A percentile compares a stretch with the other conserved stretches of the same genome.
phyloP scores from a whole-genome alignment of 75 land plant genomes.

The Sequoia sempervirens region DNA sequence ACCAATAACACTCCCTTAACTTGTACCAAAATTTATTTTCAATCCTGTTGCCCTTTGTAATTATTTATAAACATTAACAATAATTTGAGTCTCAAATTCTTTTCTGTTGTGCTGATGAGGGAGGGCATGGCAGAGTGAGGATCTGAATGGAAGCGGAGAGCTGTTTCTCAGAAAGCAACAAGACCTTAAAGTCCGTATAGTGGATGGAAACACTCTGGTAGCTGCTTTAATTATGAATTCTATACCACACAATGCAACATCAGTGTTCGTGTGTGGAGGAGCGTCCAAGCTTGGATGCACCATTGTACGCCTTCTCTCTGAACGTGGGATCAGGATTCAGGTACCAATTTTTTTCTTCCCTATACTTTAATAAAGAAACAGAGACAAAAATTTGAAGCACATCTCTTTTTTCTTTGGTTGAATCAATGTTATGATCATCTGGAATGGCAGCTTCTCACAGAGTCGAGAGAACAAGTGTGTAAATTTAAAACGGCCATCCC shows the following conservation, averaged over 20 bases:
- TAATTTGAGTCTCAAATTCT: neutral
- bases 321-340: slow-evolving; percentile 36
- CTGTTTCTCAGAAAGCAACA: slow-evolving; percentile 40
- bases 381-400: neutral
- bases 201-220: slow-evolving; percentile 68
- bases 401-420: neutral
- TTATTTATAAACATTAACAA: too few relatives aligned
- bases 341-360: neutral
- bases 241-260: slow-evolving; percentile 36
- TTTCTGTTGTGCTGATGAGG: neutral
- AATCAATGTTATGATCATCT: neutral
- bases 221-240: slow-evolving; percentile 51
- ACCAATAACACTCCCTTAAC: neutral
- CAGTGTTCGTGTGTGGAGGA: slow-evolving; percentile 45
- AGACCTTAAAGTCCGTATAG: slow-evolving; percentile 41
- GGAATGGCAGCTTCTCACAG: neutral
- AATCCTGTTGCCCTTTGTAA: too few relatives aligned
- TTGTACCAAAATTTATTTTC: too few relatives aligned
- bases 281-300: slow-evolving; percentile 40
- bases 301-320: slow-evolving; percentile 30
- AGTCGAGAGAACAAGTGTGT: neutral
- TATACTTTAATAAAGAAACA: neutral
- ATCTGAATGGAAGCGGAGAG: slow-evolving; percentile 49
- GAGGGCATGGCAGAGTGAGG: slow-evolving; percentile 27
- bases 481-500: neutral